Base-by-base conservation (phyloP, 2,329 filamentous ascomycete species). In the Sporothrix phasma region DNA sequence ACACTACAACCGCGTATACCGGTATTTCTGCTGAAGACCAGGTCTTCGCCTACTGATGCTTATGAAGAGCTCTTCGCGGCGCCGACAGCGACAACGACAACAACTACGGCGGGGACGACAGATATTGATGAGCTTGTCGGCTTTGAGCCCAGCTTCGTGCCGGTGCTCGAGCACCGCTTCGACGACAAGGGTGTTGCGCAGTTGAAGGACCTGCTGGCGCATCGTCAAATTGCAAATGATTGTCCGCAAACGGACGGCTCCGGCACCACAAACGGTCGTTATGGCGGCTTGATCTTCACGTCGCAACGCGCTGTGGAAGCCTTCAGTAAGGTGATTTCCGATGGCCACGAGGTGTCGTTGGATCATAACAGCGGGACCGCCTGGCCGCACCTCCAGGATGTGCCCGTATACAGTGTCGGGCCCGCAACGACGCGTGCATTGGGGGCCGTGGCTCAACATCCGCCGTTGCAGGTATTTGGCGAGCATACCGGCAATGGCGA, bases 401-500 rank as follows among this genome's bases (percentile, higher is more conserved):
- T 89, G 68, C 78, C 83, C 6, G 74, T 93, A 49, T 94, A 93
- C 74, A 89, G 88, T 66, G 90, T 94, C 61, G 90, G 90, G 0
- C 89, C 89, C 1, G 90, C 90, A 5, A 94, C 90, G 1, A 88
- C 88, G 2, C 85, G 89, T 59, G 88, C 90, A 4, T 80, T 99
- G 41, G 76, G 72, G 73, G 83, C 82, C 5, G 76, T 86, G 8
- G 71, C 74, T 5, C 77, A 81, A 72, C 68, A 75, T 64, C 76
- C 85, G 60, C 72, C 78, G 46, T 73, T 88, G 71, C 77, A 84
- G 54, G 83, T 97, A 37, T 82, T 90, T 65, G 94, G 93, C 54
- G 84, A 88, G 67, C 86, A 95, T 65, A 89, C 89, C 0, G 94
- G 94, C 13, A 96, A 88, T 69, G 94, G 93, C 34, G 90, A 93